These are phyloP conservation scores for Picea mariana DNA, from an alignment of 83 land plant species.

Conservation along the genomic window DNA sequence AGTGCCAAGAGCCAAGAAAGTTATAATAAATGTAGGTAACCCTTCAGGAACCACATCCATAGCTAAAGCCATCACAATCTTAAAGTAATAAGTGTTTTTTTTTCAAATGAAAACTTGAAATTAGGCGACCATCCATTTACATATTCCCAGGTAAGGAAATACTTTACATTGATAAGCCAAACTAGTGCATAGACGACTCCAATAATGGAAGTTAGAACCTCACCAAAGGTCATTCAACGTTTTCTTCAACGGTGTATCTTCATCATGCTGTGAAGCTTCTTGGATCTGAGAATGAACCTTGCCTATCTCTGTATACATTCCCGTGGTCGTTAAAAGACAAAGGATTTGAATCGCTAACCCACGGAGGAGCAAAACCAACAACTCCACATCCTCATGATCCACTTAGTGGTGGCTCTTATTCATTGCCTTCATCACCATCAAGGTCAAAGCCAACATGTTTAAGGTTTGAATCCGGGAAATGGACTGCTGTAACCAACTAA, in stretches of 20 bases:
- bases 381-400: constrained; percentile 63
- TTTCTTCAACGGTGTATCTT: too few species aligned
- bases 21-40: constrained; percentile 88
- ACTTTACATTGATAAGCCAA: too few species aligned
- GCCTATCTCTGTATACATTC: constrained; percentile 37
- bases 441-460: background rate
- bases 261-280: too few species aligned
- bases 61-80: constrained; percentile 64
- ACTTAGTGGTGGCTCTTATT: constrained; percentile 46
- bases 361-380: constrained; percentile 66
- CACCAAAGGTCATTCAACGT: too few species aligned
- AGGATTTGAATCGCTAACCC: constrained; percentile 76
- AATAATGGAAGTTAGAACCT: constrained; percentile 19
- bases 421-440: constrained; percentile 36
- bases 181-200: constrained; percentile 61
- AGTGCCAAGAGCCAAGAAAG: constrained; percentile 64
- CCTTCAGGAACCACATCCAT: constrained; percentile 69
- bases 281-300: too few species aligned
- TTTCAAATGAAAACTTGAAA: constrained; percentile 68
- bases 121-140: constrained; percentile 50
- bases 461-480: too few species aligned
- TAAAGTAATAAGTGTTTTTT: constrained; percentile 86
- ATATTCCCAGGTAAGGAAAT: too few species aligned
- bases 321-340: constrained; percentile 57
- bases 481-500: too few species aligned